Conservation (phyloP, 345 rosid genomes). For the Bruguiera sexangula region DNA sequence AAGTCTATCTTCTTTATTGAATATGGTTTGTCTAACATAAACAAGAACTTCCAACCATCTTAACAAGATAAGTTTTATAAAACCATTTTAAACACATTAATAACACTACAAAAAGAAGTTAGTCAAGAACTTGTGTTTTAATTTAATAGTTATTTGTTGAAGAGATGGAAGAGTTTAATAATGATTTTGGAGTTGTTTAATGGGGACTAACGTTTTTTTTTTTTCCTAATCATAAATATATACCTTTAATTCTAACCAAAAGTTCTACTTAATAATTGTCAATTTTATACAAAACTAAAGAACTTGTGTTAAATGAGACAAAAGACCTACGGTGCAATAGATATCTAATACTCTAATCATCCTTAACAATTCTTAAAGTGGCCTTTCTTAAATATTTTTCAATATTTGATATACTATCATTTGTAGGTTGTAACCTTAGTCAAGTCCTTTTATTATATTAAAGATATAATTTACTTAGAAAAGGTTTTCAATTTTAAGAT, state of each 20-base stretch:
- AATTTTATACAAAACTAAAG: background rate
- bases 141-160: constrained; percentile 70
- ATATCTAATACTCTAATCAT: constrained; percentile 36
- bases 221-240: too few species aligned
- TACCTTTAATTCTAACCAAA: too few species aligned
- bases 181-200: constrained; percentile 79
- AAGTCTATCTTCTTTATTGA: constrained; percentile 84
- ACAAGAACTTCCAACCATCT: constrained; percentile 56
- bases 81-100: constrained; percentile 48
- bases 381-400: constrained; percentile 21
- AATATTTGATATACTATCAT: background rate
- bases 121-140: constrained; percentile 77
- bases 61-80: constrained; percentile 60
- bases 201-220: constrained; percentile 32
- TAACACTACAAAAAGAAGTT: constrained; percentile 58
- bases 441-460: background rate
- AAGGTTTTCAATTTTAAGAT: background rate
- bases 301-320: background rate
- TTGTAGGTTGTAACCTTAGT: background rate
- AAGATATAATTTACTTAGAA: background rate
- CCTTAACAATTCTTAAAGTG: constrained; percentile 66
- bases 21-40: constrained; percentile 72
- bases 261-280: constrained; percentile 2
- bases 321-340: background rate
- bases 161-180: constrained; percentile 84